Evolutionary conservation across 2,329 filamentous ascomycete species (phyloP).

Genomic region (Cryphonectria parasitica): DNA sequence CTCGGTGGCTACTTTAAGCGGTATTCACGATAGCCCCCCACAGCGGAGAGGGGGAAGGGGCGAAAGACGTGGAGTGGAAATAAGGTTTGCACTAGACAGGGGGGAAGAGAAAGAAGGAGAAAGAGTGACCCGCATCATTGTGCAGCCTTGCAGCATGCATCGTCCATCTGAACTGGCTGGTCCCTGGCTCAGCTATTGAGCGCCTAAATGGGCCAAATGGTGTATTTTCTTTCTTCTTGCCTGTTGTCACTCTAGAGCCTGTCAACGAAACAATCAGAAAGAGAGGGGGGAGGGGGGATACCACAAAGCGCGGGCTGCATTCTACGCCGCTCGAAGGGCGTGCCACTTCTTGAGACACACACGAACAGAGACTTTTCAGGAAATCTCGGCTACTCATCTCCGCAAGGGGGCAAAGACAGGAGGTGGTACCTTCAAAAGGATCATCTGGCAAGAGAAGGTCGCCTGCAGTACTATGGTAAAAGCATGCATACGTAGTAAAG

Average conservation of each 20-base stretch:
- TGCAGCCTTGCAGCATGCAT: background rate
- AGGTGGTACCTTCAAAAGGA: background rate
- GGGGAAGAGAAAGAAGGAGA: background rate
- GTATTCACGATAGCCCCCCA: background rate
- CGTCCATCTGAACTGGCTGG: background rate
- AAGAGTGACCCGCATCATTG: background rate
- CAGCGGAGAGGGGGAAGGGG: background rate
- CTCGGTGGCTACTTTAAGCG: background rate
- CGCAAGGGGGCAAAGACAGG: too few relatives aligned
- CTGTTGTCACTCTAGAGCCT: background rate
- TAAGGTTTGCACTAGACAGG: slow-evolving; percentile 28
- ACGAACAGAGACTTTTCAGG: background rate
- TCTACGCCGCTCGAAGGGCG: background rate
- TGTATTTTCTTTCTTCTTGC: background rate
- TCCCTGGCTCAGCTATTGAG: background rate
- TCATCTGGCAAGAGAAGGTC: background rate
- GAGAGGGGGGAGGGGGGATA: too few relatives aligned
- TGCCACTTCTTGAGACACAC: background rate
- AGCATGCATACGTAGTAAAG: background rate
- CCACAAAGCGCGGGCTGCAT: background rate
- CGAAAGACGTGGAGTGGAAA: slow-evolving; percentile 19
- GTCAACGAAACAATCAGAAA: too few relatives aligned
- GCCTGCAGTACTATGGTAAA: background rate
- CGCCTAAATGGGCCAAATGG: background rate
- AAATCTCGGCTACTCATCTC: background rate